Percentiles rank a stretch among this genome's conserved stretches.
Evolutionary conservation across 192 early-diverging fungal species (phyloP).

Genomic region (Coemansia sp.): DNA sequence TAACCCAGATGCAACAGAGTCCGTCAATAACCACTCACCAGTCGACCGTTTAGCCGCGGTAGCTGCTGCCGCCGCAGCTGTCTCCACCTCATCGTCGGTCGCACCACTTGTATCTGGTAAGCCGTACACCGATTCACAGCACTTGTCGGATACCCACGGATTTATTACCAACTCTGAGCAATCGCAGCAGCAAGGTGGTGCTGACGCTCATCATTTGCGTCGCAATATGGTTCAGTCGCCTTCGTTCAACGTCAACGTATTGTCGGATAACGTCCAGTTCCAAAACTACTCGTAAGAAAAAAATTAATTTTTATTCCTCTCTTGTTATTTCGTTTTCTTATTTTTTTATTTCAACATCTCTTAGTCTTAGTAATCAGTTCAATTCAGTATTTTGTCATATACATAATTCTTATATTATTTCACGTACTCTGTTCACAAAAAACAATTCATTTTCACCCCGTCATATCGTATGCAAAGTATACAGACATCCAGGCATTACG

Average conservation of each 20-base stretch:
- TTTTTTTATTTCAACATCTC: conserved; percentile 11
- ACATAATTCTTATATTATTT: neutral
- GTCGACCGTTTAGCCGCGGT: conserved; percentile 15
- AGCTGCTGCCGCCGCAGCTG: conserved; percentile 16
- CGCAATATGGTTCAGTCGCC: conserved; percentile 28
- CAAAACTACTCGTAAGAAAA: conserved; percentile 19
- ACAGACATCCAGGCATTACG: conserved; percentile 39
- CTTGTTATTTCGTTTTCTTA: conserved; percentile 5
- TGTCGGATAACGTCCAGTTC: conserved; percentile 43
- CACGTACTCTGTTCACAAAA: neutral
- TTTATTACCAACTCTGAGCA: conserved; percentile 3
- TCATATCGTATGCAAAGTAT: conserved; percentile 20
- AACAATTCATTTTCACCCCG: neutral
- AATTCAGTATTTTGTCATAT: neutral
- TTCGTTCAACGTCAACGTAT: conserved; percentile 26
- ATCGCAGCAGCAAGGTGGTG: neutral
- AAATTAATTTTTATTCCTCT: neutral
- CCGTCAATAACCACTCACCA: neutral
- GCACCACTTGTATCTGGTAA: neutral
- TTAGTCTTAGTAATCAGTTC: conserved; percentile 5
- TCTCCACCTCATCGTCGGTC: neutral
- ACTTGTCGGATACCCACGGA: neutral
- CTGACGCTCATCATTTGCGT: conserved; percentile 17
- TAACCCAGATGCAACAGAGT: neutral
- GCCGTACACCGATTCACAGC: conserved; percentile 2